Conservation (phyloP, 2,329 filamentous ascomycete species). For the Nothomitra cinnamomea region DNA sequence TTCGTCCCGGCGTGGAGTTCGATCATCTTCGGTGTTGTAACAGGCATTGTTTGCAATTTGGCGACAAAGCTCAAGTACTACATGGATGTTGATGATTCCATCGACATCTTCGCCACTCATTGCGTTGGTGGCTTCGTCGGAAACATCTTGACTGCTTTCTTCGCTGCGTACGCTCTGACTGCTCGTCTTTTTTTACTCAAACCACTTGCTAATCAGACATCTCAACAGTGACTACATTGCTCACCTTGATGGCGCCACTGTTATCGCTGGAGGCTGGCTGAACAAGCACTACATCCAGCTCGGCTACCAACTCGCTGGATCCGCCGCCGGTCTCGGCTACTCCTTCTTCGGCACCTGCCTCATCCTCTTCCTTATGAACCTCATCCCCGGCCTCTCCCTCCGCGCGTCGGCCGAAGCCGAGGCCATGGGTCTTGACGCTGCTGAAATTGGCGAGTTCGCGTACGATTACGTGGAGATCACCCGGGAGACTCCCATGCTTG, state of each 20-base stretch:
- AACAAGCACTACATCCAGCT: slow-evolving; percentile 74
- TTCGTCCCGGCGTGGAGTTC: slow-evolving; percentile 75
- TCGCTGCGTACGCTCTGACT: slow-evolving; percentile 43
- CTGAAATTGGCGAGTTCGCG: slow-evolving; percentile 84
- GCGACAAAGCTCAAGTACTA: slow-evolving; percentile 87
- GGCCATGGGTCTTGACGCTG: slow-evolving; percentile 71
- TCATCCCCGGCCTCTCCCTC: slow-evolving; percentile 58
- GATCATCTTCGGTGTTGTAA: slow-evolving; percentile 60
- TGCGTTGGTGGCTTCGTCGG: slow-evolving; percentile 62
- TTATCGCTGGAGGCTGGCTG: slow-evolving; percentile 63
- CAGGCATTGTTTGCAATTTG: slow-evolving; percentile 68
- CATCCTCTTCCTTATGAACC: slow-evolving; percentile 66
- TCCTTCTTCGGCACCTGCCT: slow-evolving; percentile 62
- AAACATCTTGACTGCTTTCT: slow-evolving; percentile 65
- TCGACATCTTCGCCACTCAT: slow-evolving; percentile 80
- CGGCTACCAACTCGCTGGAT: slow-evolving; percentile 71
- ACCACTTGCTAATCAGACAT: neutral
- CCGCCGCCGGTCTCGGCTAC: slow-evolving; percentile 56
- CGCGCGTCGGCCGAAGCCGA: slow-evolving; percentile 63
- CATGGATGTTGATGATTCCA: slow-evolving; percentile 62
- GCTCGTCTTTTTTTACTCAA: neutral
- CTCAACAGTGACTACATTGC: slow-evolving; percentile 53
- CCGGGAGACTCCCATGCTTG: slow-evolving; percentile 29
- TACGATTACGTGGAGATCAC: slow-evolving; percentile 84
- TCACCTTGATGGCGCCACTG: slow-evolving; percentile 52